Percentiles rank a stretch among this genome's conserved stretches.
Conservation (phyloP, 306 rosid species). For the Pyrus bretschneideri region DNA sequence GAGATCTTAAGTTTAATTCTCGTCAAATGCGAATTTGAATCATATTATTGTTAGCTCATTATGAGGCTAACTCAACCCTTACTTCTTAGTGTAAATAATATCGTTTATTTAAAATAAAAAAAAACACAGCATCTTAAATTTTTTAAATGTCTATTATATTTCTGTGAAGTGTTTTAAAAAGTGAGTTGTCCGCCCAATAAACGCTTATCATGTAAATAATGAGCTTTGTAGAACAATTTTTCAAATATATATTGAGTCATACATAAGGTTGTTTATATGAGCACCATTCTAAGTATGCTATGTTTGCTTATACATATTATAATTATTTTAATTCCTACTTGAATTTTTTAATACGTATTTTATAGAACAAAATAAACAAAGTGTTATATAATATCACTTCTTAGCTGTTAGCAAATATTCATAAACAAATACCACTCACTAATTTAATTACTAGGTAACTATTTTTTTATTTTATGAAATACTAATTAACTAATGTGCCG, state of each 20-base stretch:
- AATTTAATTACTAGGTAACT: background rate
- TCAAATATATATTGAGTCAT: background rate
- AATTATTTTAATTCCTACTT: background rate
- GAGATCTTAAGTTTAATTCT: too few relatives aligned
- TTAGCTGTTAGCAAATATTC: constrained; percentile 20
- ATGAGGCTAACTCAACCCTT: too few relatives aligned
- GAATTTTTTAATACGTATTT: background rate
- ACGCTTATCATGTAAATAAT: background rate
- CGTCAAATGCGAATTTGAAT: too few relatives aligned
- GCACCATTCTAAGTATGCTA: background rate
- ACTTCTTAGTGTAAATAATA: too few relatives aligned
- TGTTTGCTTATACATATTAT: too few relatives aligned
- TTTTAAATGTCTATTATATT: too few relatives aligned
- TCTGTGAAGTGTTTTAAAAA: too few relatives aligned
- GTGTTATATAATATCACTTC: constrained; percentile 7
- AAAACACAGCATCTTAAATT: too few relatives aligned
- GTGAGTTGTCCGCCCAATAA: too few relatives aligned
- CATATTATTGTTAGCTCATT: too few relatives aligned
- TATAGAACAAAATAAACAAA: background rate
- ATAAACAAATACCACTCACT: background rate
- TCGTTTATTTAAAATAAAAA: too few relatives aligned
- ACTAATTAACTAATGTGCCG: constrained; percentile 8
- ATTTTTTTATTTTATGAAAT: background rate
- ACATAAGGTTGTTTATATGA: background rate
- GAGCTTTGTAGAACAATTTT: background rate